phyloP scores from a whole-genome alignment of 768 basidiomycete genomes.

The Tephrocybe rancida region DNA sequence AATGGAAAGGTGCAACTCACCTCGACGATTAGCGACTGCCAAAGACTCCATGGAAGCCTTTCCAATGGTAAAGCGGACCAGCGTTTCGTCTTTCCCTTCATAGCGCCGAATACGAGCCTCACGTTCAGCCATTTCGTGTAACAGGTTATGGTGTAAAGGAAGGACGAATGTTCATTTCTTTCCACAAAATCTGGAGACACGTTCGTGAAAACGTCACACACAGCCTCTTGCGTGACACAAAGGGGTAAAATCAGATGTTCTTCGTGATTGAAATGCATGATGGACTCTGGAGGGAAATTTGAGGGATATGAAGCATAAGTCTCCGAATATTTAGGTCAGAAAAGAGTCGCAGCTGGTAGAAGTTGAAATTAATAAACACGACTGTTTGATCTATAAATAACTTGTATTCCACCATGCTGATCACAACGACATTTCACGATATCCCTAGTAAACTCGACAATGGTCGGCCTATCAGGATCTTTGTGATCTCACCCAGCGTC shows the following conservation, averaged over 20 bases:
- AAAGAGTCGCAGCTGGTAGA: neutral
- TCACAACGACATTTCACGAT: slow-evolving; percentile 79
- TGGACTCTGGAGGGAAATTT: too few species aligned
- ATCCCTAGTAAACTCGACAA: slow-evolving; percentile 65
- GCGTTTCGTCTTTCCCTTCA: slow-evolving; percentile 53
- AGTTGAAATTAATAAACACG: neutral
- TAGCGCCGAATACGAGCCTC: slow-evolving; percentile 58
- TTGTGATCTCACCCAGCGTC: slow-evolving; percentile 77
- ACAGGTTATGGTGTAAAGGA: slow-evolving; percentile 1
- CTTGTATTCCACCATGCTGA: slow-evolving; percentile 60
- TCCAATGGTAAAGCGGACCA: slow-evolving; percentile 64
- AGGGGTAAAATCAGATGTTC: neutral
- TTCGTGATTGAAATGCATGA: too few species aligned
- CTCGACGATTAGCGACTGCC: slow-evolving; percentile 63
- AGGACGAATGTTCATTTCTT: slow-evolving; percentile 11
- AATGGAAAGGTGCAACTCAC: slow-evolving; percentile 34
- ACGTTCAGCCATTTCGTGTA: slow-evolving; percentile 37
- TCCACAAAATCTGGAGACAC: slow-evolving; percentile 14
- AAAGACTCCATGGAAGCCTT: slow-evolving; percentile 69
- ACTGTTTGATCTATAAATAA: neutral
- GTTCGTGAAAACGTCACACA: neutral
- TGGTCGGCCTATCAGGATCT: slow-evolving; percentile 75
- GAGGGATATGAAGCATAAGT: too few species aligned
- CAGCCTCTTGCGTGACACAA: neutral
- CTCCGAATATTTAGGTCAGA: too few species aligned